Percentiles rank a stretch among this genome's conserved stretches.
Evolutionary conservation across 495 filamentous ascomycete genomes (phyloP).

Genomic region (Aspergillus homomorphus): DNA sequence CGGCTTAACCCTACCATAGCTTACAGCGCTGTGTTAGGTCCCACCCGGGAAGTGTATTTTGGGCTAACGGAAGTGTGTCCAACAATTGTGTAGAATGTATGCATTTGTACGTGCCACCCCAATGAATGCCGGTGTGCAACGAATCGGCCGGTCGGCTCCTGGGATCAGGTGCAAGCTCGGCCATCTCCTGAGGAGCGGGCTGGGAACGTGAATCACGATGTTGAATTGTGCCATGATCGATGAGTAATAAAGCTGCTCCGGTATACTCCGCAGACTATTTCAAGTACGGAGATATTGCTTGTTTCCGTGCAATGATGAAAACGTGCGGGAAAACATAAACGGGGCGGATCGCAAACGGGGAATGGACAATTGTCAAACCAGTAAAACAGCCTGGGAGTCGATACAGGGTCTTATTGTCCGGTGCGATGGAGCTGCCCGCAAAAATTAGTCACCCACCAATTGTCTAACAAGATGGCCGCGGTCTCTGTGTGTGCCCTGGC

Average conservation of each 20-base stretch:
- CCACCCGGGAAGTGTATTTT: constrained; percentile 7
- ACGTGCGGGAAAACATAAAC: background rate
- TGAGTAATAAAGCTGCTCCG: too few relatives aligned
- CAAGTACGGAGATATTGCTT: background rate
- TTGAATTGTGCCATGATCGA: background rate
- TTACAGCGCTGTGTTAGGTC: constrained; percentile 2
- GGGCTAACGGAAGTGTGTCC: background rate
- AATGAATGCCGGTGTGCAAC: background rate
- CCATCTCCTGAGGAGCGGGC: too few relatives aligned
- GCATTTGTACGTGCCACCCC: background rate
- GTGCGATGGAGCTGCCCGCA: constrained; percentile 1
- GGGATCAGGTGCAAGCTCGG: background rate
- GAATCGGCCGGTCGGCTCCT: constrained; percentile 4
- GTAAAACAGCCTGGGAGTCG: background rate
- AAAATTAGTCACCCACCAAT: background rate
- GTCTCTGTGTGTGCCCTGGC: constrained; percentile 19
- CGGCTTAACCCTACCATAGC: constrained; percentile 15
- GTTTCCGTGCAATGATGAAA: background rate
- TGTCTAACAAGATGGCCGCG: constrained; percentile 34
- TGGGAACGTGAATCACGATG: background rate
- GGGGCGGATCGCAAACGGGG: background rate
- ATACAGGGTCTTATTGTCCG: constrained; percentile 27
- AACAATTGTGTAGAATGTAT: background rate
- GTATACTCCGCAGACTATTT: background rate
- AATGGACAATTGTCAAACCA: background rate